Evolutionary conservation across 768 basidiomycete species (phyloP), one percentile per base, ranked within the genome.

Genomic region (Mycena floridula): DNA sequence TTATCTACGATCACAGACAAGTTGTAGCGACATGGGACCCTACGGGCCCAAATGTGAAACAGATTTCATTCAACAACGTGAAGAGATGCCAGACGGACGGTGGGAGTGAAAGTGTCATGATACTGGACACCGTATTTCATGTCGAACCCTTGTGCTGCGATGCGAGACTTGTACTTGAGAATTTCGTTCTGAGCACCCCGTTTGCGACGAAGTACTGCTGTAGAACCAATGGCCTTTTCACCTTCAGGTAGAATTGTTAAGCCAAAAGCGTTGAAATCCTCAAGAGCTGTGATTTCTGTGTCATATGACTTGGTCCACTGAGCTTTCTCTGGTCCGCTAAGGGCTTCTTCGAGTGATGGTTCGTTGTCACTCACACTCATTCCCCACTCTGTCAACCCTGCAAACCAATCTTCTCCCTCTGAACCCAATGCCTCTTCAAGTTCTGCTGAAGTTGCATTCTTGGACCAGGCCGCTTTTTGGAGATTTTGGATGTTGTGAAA

Each of bases 81-180:
- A 18, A 63, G 54, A 1, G 59, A 47, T 1, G 58, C 42, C 9
- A 55, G 50, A 38, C 50, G 48, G 5, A 51, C 50, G 13, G 56
- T 47, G 5, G 64, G 60, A 1, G 60, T 45, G 43, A 60, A 67
- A 1, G 54, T 69, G 11, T 65, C 59, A 7, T 38, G 43, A n/a
- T 57, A 72, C 39, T 70, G 63, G 7, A 65, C 22, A 1, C 70
- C 66, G 7, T 57, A 58, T 5, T 51, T 28, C 28, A 65, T 62
- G 1, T 45, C 50, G 46, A 46, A 64, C 3, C 59, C 56, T 39
- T 54, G 45, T 6, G 58, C 59, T 9, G 60, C 59, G 7, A 61
- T 26, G 4, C 54, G 24, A 7, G 56, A 58, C 37, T 60, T 59
- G 47, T 49, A 53, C 23, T 42, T 43, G 11, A 42, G 48, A 16